phyloP scores from a whole-genome alignment of 495 filamentous ascomycete species.

The Parathielavia appendiculata region DNA sequence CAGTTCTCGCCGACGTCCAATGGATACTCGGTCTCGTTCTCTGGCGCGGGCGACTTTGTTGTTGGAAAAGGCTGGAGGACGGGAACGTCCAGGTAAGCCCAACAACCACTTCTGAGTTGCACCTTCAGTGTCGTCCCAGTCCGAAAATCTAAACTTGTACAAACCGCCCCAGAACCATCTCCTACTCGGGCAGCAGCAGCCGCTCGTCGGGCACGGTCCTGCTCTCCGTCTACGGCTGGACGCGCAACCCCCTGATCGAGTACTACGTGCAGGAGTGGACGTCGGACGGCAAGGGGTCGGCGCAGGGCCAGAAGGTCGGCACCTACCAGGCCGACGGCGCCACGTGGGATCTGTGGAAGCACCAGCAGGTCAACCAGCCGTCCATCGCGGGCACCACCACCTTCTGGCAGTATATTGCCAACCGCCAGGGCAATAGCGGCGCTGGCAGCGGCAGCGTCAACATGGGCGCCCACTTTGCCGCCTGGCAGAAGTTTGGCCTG shows the following conservation, averaged over 20 bases:
- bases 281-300: conserved; percentile 50
- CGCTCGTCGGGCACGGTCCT: conserved; percentile 24
- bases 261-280: conserved; percentile 61
- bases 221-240: conserved; percentile 51
- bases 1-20: conserved; percentile 25
- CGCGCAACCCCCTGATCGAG: conserved; percentile 54
- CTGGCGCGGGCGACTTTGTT: conserved; percentile 51
- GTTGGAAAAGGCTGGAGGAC: conserved; percentile 56
- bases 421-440: conserved; percentile 40
- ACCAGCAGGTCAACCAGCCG: conserved; percentile 50
- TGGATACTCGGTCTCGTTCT: conserved; percentile 36
- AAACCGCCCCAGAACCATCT: conserved; percentile 23
- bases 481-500: conserved; percentile 48
- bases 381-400: conserved; percentile 53
- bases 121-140: too few relatives aligned
- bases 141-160: not conserved
- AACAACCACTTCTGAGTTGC: not conserved
- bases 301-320: conserved; percentile 37
- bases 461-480: conserved; percentile 54
- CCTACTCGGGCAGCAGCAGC: conserved; percentile 20
- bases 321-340: conserved; percentile 51
- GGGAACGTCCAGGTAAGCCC: conserved; percentile 41
- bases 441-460: conserved; percentile 39
- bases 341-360: conserved; percentile 55
- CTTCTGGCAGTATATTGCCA: conserved; percentile 59